phyloP scores from a whole-genome alignment of 495 filamentous ascomycete genomes.

The Talaromyces wortmannii region DNA sequence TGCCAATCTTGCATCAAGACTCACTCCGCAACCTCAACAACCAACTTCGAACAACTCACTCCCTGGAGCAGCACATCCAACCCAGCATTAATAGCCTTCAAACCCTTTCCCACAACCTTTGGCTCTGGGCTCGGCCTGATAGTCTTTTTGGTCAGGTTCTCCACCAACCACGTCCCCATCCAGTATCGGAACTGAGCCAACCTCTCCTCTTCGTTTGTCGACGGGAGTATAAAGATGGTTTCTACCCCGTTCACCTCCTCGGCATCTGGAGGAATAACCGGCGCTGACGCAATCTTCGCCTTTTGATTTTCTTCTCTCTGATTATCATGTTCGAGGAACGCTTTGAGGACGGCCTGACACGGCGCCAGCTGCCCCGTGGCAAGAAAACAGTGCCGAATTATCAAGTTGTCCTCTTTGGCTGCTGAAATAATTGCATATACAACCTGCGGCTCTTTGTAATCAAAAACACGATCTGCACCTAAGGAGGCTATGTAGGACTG shows the following conservation, averaged over 20 bases:
- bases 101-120: constrained; percentile 33
- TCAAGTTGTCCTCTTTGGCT: constrained; percentile 29
- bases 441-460: constrained; percentile 38
- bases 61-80: constrained; percentile 32
- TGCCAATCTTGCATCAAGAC: neutral
- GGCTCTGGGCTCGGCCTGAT: constrained; percentile 40
- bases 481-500: constrained; percentile 33
- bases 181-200: constrained; percentile 27
- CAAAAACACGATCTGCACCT: constrained; percentile 42
- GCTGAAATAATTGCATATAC: constrained; percentile 34
- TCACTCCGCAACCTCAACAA: constrained; percentile 33
- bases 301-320: constrained; percentile 4
- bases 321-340: constrained; percentile 15
- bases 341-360: constrained; percentile 31
- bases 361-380: constrained; percentile 22
- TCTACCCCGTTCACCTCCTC: constrained; percentile 29
- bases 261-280: constrained; percentile 17
- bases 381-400: constrained; percentile 34
- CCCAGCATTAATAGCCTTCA: constrained; percentile 33
- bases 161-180: constrained; percentile 36
- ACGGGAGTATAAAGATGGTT: constrained; percentile 30
- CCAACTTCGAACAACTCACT: constrained; percentile 43
- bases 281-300: constrained; percentile 34
- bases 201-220: constrained; percentile 22
- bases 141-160: constrained; percentile 27